Evolutionary conservation across 1,139 yeast genomes (phyloP).

Genomic region (Kluyveromyces sp.): DNA sequence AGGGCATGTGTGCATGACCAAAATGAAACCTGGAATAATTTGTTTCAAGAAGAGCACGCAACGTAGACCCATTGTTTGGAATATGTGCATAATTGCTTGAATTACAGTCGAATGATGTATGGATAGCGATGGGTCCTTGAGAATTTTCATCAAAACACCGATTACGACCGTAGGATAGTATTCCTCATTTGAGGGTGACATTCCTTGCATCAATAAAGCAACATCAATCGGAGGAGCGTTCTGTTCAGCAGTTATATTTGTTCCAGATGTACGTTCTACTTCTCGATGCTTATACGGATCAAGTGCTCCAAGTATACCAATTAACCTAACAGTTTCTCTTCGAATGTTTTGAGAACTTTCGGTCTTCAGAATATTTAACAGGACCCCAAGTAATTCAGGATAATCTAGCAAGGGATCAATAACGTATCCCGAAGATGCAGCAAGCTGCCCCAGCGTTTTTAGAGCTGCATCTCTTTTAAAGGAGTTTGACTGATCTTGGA

Average conservation of each 20-base stretch:
- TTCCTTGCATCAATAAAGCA: slow-evolving; percentile 83
- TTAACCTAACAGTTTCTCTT: slow-evolving; percentile 77
- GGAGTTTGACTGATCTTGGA: slow-evolving; percentile 86
- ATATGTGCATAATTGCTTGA: slow-evolving; percentile 85
- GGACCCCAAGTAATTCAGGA: slow-evolving; percentile 77
- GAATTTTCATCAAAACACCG: slow-evolving; percentile 69
- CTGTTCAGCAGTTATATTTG: slow-evolving; percentile 62
- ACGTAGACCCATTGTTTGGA: slow-evolving; percentile 78
- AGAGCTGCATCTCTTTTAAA: slow-evolving; percentile 86
- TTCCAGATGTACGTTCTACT: slow-evolving; percentile 64
- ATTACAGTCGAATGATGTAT: slow-evolving; percentile 86
- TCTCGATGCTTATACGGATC: slow-evolving; percentile 95
- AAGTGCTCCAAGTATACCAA: slow-evolving; percentile 92
- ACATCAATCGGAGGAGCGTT: slow-evolving; percentile 88
- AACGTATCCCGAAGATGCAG: slow-evolving; percentile 90
- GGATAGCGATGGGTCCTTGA: slow-evolving; percentile 78
- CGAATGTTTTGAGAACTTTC: slow-evolving; percentile 69
- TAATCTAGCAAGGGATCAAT: slow-evolving; percentile 88
- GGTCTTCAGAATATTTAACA: slow-evolving; percentile 73
- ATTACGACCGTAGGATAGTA: slow-evolving; percentile 95
- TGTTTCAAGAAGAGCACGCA: slow-evolving; percentile 84
- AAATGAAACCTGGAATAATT: slow-evolving; percentile 79
- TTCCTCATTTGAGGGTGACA: slow-evolving; percentile 89
- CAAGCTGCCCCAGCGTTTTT: slow-evolving; percentile 77
- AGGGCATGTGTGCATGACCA: slow-evolving; percentile 81